Base-by-base conservation (phyloP, 768 basidiomycete genomes). In the Artomyces pyxidatus region DNA sequence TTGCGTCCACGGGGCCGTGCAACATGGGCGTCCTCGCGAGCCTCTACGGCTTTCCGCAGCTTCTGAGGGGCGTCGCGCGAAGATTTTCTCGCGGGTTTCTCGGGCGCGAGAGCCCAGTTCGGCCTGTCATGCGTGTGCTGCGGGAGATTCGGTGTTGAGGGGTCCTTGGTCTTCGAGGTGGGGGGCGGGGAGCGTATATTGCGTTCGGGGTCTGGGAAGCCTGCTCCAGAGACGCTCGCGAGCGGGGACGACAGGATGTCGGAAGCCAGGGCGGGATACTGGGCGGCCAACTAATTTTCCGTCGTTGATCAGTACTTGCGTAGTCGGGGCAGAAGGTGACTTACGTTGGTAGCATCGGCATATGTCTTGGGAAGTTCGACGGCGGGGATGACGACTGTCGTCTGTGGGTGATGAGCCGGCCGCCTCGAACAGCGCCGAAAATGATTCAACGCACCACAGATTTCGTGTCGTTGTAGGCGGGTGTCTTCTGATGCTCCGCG, bases 271-370 rank as follows among this genome's bases (percentile, higher is more conserved):
- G 44, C 45, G 11, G 37, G 29, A 16, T 29, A 23, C 11, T 47
- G 45, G n/a, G 30, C 35, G 6, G 45, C 28, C 10, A 32, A 37
- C 54, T 56, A 37, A 21, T 25, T n/a, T n/a, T n/a, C n/a, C n/a
- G n/a, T n/a, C 14, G n/a, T 16, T 10, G 21, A 17, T 54, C 37
- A 47, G 35, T 30, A n/a, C 11, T 12, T 12, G 14, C 25, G 30
- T 37, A 19, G 28, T 5, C 10, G 7, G 9, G 22, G 23, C 2
- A 3, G 37, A 43, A 29, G 16, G 32, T 17, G 32, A 35, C 54
- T 45, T 40, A 55, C 54, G 28, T 49, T 29, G 21, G 51, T 49
- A 41, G 41, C 45, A 19, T 43, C 29, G 30, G 37, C 23, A 29
- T 37, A 48, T 6, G 26, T 45, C 47, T 41, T 21, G n/a, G 47